Evolutionary conservation across 2,329 filamentous ascomycete genomes (phyloP).

Genomic region (Pestalotiopsis sp.): DNA sequence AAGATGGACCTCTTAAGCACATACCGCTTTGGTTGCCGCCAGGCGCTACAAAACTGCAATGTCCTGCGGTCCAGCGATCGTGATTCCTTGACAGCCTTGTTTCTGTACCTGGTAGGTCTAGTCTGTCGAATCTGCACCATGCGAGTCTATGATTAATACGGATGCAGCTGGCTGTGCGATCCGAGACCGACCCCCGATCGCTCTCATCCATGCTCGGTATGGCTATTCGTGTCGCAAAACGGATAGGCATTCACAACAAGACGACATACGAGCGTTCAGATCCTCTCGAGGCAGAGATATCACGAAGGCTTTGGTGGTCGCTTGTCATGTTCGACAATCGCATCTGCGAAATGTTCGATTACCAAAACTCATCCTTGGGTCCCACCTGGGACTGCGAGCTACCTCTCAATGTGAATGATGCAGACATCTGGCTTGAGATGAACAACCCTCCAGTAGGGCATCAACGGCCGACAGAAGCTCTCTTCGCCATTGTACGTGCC

Average conservation of each 20-base stretch:
- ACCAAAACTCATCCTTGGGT: constrained; percentile 26
- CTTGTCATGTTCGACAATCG: constrained; percentile 58
- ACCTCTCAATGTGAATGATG: constrained; percentile 46
- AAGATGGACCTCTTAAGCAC: constrained; percentile 40
- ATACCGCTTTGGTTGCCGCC: constrained; percentile 50
- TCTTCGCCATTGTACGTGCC: constrained; percentile 41
- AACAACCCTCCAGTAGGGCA: constrained; percentile 31
- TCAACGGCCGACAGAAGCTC: constrained; percentile 37
- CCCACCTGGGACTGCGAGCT: constrained; percentile 43
- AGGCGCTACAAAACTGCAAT: constrained; percentile 51
- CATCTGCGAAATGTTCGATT: constrained; percentile 50
- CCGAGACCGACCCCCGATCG: constrained; percentile 46
- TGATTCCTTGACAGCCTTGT: constrained; percentile 56
- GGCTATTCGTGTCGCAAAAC: constrained; percentile 56
- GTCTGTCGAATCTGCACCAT: not conserved
- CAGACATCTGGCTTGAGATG: constrained; percentile 42
- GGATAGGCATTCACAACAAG: constrained; percentile 57
- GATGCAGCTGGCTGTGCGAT: constrained; percentile 46
- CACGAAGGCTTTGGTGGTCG: constrained; percentile 63
- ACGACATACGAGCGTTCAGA: constrained; percentile 23
- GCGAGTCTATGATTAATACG: not conserved
- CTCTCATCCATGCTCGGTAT: constrained; percentile 52
- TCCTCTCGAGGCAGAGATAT: constrained; percentile 57
- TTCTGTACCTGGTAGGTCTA: constrained; percentile 53
- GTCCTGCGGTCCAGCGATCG: constrained; percentile 51